Evolutionary conservation across 805 yeast genomes (phyloP).

Genomic region (Candida stauntonica): DNA sequence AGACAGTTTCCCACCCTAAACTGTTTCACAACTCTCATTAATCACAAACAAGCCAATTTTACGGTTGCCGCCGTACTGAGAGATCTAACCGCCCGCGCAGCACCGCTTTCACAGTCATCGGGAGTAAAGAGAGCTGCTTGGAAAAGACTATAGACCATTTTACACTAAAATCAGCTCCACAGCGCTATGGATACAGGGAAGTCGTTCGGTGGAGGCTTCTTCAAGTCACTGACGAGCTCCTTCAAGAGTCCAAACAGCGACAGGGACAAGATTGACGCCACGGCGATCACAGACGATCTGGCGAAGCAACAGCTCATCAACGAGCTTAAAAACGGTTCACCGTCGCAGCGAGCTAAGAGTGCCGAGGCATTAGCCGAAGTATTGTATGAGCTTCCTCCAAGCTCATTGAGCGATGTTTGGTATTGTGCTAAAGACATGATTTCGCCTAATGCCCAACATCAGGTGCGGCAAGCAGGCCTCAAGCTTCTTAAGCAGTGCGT

Average conservation of each 20-base stretch:
- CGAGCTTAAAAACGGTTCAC: conserved; percentile 36
- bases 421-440: conserved; percentile 52
- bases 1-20: too few relatives aligned
- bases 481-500: conserved; percentile 54
- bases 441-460: conserved; percentile 32
- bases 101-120: neutral
- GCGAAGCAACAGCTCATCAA: conserved; percentile 36
- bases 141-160: neutral
- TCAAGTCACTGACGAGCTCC: conserved; percentile 24
- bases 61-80: neutral
- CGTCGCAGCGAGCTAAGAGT: conserved; percentile 41
- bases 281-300: conserved; percentile 41
- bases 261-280: conserved; percentile 34
- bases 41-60: neutral
- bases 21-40: too few relatives aligned
- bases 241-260: conserved; percentile 25
- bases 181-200: conserved; percentile 8
- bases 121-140: neutral
- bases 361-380: conserved; percentile 47
- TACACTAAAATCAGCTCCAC: neutral
- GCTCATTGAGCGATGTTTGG: conserved; percentile 74
- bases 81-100: neutral
- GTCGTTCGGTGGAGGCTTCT: conserved; percentile 20
- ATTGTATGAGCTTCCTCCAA: conserved; percentile 46
- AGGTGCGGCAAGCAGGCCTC: conserved; percentile 46